These are phyloP conservation scores for Fomitopsis pinicola DNA, from an alignment of 1,284 basidiomycete species.

Conservation along the genomic window DNA sequence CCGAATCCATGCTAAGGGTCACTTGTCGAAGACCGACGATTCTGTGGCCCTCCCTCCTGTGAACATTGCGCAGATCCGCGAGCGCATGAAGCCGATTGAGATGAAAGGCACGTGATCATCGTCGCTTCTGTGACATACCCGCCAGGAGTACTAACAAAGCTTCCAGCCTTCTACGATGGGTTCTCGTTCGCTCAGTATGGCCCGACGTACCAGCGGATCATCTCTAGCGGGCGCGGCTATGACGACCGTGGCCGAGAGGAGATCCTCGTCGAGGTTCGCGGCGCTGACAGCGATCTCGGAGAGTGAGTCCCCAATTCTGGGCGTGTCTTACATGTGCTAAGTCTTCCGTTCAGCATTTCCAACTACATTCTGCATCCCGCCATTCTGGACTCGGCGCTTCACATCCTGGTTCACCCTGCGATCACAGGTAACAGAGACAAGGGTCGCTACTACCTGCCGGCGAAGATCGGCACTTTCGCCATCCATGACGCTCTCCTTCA, in stretches of 20 bases:
- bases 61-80: conserved; percentile 1
- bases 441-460: conserved; percentile 29
- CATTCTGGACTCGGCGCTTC: conserved; percentile 33
- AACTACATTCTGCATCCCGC: conserved; percentile 32
- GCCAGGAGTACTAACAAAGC: neutral
- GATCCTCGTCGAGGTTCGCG: conserved; percentile 9
- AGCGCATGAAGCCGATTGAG: conserved; percentile 2
- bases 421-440: conserved; percentile 22
- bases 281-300: conserved; percentile 1
- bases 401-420: conserved; percentile 24
- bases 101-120: conserved; percentile 4
- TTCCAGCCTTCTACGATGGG: conserved; percentile 10
- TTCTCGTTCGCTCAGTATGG: conserved; percentile 13
- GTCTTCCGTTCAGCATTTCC: neutral
- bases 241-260: conserved; percentile 7
- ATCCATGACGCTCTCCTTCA: conserved; percentile 14
- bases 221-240: neutral
- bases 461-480: conserved; percentile 15
- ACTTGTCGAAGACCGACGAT: neutral
- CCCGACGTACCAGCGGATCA: conserved; percentile 8
- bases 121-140: too few species aligned
- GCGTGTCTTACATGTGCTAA: neutral
- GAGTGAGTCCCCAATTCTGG: neutral
- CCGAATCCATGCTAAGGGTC: conserved; percentile 6
- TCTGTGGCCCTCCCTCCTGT: neutral